Evolutionary conservation across 2,329 filamentous ascomycete species (phyloP), one percentile per base, ranked within the genome.

Genomic region (Beauveria sp.): DNA sequence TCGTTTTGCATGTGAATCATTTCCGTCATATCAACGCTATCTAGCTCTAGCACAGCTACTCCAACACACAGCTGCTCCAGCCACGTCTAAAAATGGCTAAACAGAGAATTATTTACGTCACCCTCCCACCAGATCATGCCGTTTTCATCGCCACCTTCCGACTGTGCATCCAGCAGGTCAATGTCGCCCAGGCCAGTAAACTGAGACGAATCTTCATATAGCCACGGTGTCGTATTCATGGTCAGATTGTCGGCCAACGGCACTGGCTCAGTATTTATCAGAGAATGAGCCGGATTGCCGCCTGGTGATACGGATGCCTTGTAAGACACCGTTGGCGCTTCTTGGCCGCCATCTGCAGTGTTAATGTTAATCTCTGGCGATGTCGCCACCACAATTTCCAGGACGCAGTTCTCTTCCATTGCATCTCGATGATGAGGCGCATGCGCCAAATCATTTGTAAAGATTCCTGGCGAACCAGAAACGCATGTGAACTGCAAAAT

Each of bases 341-440:
- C 78, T 58, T 80, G 78, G 0, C 79, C 79, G 10, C 79, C 79
- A 61, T 81, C 78, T 3, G 78, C 74, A 0, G 78, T 81, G 64
- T 82, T 80, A 51, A 81, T 77, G 1, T 72, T 78, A 59, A 81
- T 77, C 51, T 81, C 79, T 0, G 79, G 79, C 0, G 79, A 80
- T 5, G 77, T 79, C 0, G 79, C 78, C 8, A 81, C 79, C 5
- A 80, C 77, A 34, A 81, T 79, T 63, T 82, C 79, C 0, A 81
- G 70, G 1, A 72, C 75, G 1, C 74, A 70, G 52, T 66, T 70
- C 28, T 78, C 76, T 30, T 74, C 71, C 5, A 63, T 58, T 3
- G 74, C 72, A 10, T 75, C 71, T 2, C 68, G 65, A 0, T 63
- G 51, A 1, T 71, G 73, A 0, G 78, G 78, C 1, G 73, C 66